Conservation (phyloP, 345 rosid species). For the Conringia planisiliqua region DNA sequence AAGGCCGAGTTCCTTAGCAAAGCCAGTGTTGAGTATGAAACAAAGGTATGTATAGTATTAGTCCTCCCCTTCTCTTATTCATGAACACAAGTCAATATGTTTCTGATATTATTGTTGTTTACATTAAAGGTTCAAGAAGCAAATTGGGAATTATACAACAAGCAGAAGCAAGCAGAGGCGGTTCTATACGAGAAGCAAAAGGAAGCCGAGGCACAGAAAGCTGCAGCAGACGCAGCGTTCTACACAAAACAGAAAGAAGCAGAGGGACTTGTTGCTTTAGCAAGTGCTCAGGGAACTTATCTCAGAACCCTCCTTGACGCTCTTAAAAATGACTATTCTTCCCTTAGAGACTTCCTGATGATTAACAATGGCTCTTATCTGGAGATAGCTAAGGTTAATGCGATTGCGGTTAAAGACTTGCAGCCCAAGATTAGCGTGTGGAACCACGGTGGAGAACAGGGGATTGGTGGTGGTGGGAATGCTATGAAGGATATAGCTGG, state of each 20-base stretch:
- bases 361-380: slow-evolving; percentile 50
- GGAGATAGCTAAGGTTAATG: slow-evolving; percentile 57
- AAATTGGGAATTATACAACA: slow-evolving; percentile 61
- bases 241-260: slow-evolving; percentile 63
- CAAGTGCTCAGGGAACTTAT: slow-evolving; percentile 61
- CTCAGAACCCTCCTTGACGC: slow-evolving; percentile 52
- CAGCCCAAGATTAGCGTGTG: slow-evolving; percentile 74
- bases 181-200: slow-evolving; percentile 48
- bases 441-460: slow-evolving; percentile 43
- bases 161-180: slow-evolving; percentile 70
- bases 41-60: slow-evolving; percentile 41
- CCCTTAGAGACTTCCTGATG: slow-evolving; percentile 60
- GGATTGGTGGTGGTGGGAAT: slow-evolving; percentile 4
- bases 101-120: not conserved
- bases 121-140: slow-evolving; percentile 59
- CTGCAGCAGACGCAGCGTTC: slow-evolving; percentile 54
- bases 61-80: not conserved
- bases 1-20: slow-evolving; percentile 74
- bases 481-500: slow-evolving; percentile 72
- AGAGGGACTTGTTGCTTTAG: slow-evolving; percentile 55
- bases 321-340: slow-evolving; percentile 50
- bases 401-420: slow-evolving; percentile 53
- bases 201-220: slow-evolving; percentile 63
- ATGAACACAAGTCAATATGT: not conserved
- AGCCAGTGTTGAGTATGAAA: slow-evolving; percentile 80